Base-by-base conservation (phyloP, 176 grass and related monocot species). In the Triticum timopheevii region DNA sequence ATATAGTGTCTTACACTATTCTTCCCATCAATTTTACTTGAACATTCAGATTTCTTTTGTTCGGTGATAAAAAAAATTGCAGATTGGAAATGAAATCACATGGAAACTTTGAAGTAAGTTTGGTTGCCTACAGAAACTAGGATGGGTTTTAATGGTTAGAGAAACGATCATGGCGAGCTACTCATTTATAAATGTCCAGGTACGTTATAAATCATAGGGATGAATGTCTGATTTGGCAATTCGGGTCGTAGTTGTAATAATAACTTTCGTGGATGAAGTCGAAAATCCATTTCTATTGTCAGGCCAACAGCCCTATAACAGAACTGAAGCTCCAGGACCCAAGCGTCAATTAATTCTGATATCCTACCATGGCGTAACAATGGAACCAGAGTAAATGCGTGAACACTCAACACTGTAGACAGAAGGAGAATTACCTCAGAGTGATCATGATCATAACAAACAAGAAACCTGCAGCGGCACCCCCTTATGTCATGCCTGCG, bases 401-500 rank as follows among this genome's bases (percentile, higher is more conserved):
- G 27, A 52, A 22, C 25, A 83, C 22, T 4, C 3, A 33, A 81
- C 50, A 54, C 19, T 23, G 52, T 58, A 83, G 30, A 65, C 4
- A 68, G 77, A 23, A 38, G 13, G 2, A 64, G 13, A 47, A 69
- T 23, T 91, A 95, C 94, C 94, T 95, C 91, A 77, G 94, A 93
- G 13, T 83, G 69, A 86, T 95, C 94, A 91, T 95, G 91, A 77
- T 85, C 91, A 86, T 95, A 93, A 20, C 94, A 91, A 59, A 95
- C 94, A 73, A 95, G 87, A 84, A 95, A 95, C 82, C 91, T 93
- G 85, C 94, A 95, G 59, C 91, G 86, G 38, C 94, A 95, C 59
- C 91, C 94, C 76, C 93, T 86, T 42, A 91, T 50, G 87, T 95
- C 94, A 87, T 95, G 94, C 73, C 89, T 93, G 72, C 91, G 87